Evolutionary conservation across 1,284 basidiomycete genomes (phyloP), one percentile per base, ranked within the genome.

Genomic region (Pyrrhoderma lamaoense): DNA sequence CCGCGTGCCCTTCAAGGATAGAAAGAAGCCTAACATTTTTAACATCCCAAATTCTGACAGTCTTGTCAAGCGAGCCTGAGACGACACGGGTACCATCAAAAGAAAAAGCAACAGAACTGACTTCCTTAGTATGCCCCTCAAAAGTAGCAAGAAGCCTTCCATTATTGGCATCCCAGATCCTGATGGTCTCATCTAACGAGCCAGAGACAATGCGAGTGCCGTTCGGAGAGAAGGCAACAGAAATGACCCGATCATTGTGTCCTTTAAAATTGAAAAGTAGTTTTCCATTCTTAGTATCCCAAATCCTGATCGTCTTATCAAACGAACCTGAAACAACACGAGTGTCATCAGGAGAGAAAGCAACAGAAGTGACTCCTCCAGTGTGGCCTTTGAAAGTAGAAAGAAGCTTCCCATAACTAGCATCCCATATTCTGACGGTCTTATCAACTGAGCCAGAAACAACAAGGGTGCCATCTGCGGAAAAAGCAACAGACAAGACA

Each of bases 391-490:
- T 31, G 27, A 31, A 31, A 31, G 27, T 5, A 31, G 27, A 31
- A 31, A 11, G 27, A 31, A 0, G 92, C 93, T 27, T 81, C 67
- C 5, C 27, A 31, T 31, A 5, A 5, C 27, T 31, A 5, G 49
- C 52, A 43, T 43, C 42, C 42, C 42, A 43, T 5, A 43, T 43
- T 7, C 19, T 19, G 25, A 37, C 16, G 3, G 23, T 95, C 2
- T 88, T 88, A 66, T 99, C 96, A 67, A 98, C 95, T 1, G 93
- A 97, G 58, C 93, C 95, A 2, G 95, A 93, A 36, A 99, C n/a
- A 13, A 48, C 21, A n/a, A 23, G 36, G 9, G 14, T 42, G 8
- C 45, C 18, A 47, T 18, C 16, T 35, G 13, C 4, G n/a, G 43
- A 45, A 2, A 94, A 98, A 66, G 98, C 40, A n/a, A 50, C 48